phyloP scores from a whole-genome alignment of 345 rosid genomes.

The Lumnitzera littorea region DNA sequence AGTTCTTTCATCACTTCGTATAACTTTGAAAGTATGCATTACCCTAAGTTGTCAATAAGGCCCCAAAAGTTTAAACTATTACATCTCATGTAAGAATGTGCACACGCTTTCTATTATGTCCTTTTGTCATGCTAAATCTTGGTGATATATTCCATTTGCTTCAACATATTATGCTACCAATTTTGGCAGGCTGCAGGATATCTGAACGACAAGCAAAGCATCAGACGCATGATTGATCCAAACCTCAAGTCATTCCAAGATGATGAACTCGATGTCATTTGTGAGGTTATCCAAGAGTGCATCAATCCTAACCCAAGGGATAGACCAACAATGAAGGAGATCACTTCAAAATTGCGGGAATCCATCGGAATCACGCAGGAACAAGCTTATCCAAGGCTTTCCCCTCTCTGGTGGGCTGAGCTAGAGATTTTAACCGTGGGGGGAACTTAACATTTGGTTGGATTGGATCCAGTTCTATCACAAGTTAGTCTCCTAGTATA shows the following conservation, averaged over 20 bases:
- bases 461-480: too few relatives aligned
- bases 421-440: slow-evolving; percentile 1
- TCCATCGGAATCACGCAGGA: slow-evolving; percentile 61
- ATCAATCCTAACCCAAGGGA: slow-evolving; percentile 40
- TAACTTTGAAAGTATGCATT: too few relatives aligned
- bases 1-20: too few relatives aligned
- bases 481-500: too few relatives aligned
- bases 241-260: slow-evolving; percentile 55
- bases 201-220: slow-evolving; percentile 34
- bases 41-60: too few relatives aligned
- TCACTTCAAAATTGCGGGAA: slow-evolving; percentile 45
- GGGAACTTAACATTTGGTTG: background rate
- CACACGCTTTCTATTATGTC: too few relatives aligned
- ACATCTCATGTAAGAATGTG: too few relatives aligned
- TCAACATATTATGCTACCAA: too few relatives aligned
- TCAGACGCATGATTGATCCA: slow-evolving; percentile 56
- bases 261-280: slow-evolving; percentile 55
- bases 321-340: slow-evolving; percentile 64
- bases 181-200: slow-evolving; percentile 53
- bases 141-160: too few relatives aligned
- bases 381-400: slow-evolving; percentile 20
- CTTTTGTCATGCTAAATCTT: too few relatives aligned
- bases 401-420: slow-evolving; percentile 6
- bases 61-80: too few relatives aligned
- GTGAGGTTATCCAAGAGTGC: slow-evolving; percentile 58